Conservation (phyloP, 2,329 filamentous ascomycete species). For the Paradendryphiella salina region DNA sequence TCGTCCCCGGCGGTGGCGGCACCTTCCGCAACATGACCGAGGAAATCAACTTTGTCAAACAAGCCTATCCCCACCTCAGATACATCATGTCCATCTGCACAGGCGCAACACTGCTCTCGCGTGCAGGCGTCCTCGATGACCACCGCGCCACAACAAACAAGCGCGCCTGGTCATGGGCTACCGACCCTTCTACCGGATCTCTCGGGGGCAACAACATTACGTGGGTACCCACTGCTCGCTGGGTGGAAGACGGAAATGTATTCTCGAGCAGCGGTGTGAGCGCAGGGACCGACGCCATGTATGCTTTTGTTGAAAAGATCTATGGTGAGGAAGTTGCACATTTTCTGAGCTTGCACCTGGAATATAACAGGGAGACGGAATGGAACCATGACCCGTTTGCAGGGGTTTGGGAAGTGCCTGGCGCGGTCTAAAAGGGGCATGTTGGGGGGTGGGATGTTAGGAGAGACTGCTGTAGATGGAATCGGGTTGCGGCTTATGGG, state of each 20-base stretch:
- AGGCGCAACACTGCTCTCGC: constrained; percentile 61
- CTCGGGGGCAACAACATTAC: constrained; percentile 54
- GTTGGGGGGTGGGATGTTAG: neutral
- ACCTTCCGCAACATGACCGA: constrained; percentile 39
- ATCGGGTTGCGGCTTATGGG: too few relatives aligned
- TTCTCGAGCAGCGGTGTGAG: constrained; percentile 67
- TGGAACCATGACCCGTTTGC: constrained; percentile 60
- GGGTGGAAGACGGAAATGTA: constrained; percentile 67
- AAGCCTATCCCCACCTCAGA: constrained; percentile 52
- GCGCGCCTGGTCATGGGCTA: constrained; percentile 54
- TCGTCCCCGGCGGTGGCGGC: constrained; percentile 67
- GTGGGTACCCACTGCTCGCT: constrained; percentile 62
- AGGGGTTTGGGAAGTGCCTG: constrained; percentile 30
- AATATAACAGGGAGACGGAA: constrained; percentile 60
- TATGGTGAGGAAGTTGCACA: constrained; percentile 59
- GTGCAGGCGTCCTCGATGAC: constrained; percentile 63
- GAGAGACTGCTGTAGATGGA: too few relatives aligned
- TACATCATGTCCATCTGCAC: constrained; percentile 69
- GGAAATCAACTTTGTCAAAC: constrained; percentile 55
- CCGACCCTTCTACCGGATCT: constrained; percentile 19
- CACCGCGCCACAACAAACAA: constrained; percentile 69
- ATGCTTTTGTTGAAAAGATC: constrained; percentile 58
- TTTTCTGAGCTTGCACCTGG: constrained; percentile 54
- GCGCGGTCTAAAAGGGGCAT: constrained; percentile 8
- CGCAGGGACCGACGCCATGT: constrained; percentile 64